Evolutionary conservation across 2,329 filamentous ascomycete species (phyloP).

Genomic region (Neonectria neomacrospora): DNA sequence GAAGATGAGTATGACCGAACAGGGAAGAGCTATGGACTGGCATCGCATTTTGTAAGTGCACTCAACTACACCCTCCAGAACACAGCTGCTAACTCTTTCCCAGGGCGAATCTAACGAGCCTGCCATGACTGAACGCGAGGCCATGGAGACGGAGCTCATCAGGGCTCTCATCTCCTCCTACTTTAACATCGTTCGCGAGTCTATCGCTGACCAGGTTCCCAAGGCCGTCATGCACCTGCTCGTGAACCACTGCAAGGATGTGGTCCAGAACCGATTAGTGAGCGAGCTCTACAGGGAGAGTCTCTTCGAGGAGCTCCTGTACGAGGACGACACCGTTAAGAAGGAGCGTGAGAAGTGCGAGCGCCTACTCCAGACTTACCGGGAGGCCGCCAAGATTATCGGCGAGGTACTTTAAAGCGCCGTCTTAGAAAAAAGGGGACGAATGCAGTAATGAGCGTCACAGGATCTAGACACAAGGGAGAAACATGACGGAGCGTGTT

Average conservation of each 20-base stretch:
- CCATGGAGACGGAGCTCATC: conserved; percentile 97
- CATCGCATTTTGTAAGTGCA: conserved; percentile 69
- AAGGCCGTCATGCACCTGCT: conserved; percentile 99
- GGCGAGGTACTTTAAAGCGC: conserved; percentile 83
- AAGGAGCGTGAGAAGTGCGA: conserved; percentile 99
- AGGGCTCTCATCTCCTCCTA: conserved; percentile 96
- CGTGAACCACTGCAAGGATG: conserved; percentile 98
- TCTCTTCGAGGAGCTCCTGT: conserved; percentile 90
- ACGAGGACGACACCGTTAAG: conserved; percentile 98
- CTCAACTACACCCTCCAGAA: conserved; percentile 24
- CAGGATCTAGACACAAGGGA: conserved; percentile 28
- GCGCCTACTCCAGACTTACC: conserved; percentile 93
- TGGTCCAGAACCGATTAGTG: conserved; percentile 95
- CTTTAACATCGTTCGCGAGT: conserved; percentile 98
- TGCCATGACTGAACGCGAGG: conserved; percentile 92
- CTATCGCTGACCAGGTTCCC: conserved; percentile 97
- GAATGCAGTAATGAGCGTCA: conserved; percentile 27
- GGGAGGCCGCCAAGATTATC: conserved; percentile 97
- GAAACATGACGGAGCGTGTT: conserved; percentile 24
- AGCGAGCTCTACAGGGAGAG: conserved; percentile 94
- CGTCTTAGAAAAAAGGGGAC: conserved; percentile 4
- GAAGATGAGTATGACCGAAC: conserved; percentile 58
- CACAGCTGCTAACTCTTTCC: conserved; percentile 37
- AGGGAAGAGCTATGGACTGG: conserved; percentile 53
- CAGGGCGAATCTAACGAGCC: conserved; percentile 76